Base-by-base conservation (phyloP, 2,329 filamentous ascomycete species). In the Aspergillus hiratsukae region DNA sequence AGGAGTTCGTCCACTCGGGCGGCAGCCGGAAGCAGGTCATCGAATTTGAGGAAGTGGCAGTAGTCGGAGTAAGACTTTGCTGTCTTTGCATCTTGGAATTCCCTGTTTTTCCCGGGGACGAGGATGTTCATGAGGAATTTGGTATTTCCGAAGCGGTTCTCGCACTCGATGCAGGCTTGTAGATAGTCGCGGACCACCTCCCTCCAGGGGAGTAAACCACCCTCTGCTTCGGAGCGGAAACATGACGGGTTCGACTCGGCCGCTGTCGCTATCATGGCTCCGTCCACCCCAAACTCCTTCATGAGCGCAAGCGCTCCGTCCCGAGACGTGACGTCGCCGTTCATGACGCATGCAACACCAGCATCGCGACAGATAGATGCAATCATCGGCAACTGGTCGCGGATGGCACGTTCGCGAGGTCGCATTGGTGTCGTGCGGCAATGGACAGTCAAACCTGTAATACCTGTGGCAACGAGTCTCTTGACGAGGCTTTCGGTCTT, bases 371-470 rank as follows among this genome's bases (percentile, higher is more conserved):
- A 99, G 1, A 96, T 80, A 4, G 85, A 79, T 0, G 84, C 88
- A 49, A 99, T 82, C 89, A 96, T 96, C 56, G 82, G 82, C 58
- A 99, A 79, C 74, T 97, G 92, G 25, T 86, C 87, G 19, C 94
- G 84, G 57, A 97, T 91, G 2, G 93, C 94, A 25, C 86, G 83
- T 75, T 97, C 91, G 49, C 92, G 81, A 1, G 93, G 92, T 40
- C 94, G 84, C 94, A 99, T 99, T 1, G 92, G 90, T 5, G 92
- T 93, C 0, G 94, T 99, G 25, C 94, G 90, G 75, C 94, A 99
- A 77, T 99, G 94, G 0, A 99, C 85, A 0, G 94, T 97, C 61
- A 99, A 78, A 0, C 89, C 92, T 2, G 87, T 94, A 70, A 99
- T 97, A 1, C 94, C 94, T 0, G 94, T 99, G 51, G 81, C 83